Percentiles rank a stretch among this genome's conserved stretches.
Conservation (phyloP, 495 filamentous ascomycete species). For the Xylaria cubensis region DNA sequence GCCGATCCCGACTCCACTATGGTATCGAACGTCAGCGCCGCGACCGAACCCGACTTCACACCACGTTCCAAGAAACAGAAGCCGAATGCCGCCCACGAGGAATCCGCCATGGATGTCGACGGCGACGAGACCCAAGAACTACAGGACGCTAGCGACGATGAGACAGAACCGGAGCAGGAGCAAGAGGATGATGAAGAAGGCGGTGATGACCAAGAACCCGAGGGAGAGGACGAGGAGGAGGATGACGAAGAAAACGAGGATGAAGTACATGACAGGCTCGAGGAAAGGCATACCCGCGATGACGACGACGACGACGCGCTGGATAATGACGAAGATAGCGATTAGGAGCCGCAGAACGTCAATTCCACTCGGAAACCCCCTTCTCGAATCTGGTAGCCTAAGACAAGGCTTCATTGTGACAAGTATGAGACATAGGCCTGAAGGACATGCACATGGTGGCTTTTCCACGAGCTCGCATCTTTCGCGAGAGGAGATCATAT, state of each 20-base stretch:
- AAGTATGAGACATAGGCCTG: not conserved
- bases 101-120: conserved; percentile 44
- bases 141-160: conserved; percentile 54
- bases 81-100: conserved; percentile 37
- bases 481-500: not conserved
- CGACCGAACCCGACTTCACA: conserved; percentile 24
- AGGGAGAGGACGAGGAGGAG: conserved; percentile 56
- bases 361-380: not conserved
- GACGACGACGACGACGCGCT: conserved; percentile 68
- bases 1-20: conserved; percentile 44
- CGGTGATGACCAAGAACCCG: conserved; percentile 54
- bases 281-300: conserved; percentile 52
- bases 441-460: not conserved
- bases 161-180: conserved; percentile 58
- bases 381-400: not conserved
- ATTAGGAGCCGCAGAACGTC: conserved; percentile 38
- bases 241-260: conserved; percentile 52
- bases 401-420: not conserved
- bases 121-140: conserved; percentile 50
- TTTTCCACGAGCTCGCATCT: not conserved
- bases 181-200: conserved; percentile 64
- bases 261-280: conserved; percentile 47
- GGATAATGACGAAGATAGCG: conserved; percentile 66
- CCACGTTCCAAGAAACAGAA: conserved; percentile 51
- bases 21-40: conserved; percentile 34